These are phyloP conservation scores for Nicotiana tabacum DNA, from an alignment of 257 asterid species.

Conservation along the genomic window DNA sequence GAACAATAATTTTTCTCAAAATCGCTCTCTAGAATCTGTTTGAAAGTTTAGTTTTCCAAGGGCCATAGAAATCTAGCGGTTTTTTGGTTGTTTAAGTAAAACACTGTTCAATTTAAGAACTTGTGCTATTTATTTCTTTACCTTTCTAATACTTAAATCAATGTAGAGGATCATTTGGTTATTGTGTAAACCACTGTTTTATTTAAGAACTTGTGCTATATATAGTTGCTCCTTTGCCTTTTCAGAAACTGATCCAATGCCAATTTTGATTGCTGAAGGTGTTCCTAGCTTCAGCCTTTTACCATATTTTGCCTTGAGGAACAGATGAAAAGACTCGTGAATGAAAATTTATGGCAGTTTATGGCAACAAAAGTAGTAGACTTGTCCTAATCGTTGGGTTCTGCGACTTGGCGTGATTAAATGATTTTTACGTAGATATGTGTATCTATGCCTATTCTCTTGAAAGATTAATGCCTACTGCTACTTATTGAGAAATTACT, in stretches of 20 bases:
- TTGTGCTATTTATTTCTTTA: too few species aligned
- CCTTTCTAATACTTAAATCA: too few species aligned
- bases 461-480: too few species aligned
- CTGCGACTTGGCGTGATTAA: not conserved
- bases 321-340: not conserved
- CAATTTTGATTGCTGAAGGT: not conserved
- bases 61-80: too few species aligned
- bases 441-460: not conserved
- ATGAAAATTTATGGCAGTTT: not conserved
- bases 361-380: not conserved
- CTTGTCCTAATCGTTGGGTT: not conserved
- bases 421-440: not conserved
- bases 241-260: not conserved
- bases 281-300: not conserved
- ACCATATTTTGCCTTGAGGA: conserved; percentile 2
- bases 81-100: too few species aligned
- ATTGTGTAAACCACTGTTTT: too few species aligned
- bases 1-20: not conserved
- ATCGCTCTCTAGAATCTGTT: not conserved
- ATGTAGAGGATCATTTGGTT: not conserved
- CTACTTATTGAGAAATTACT: too few species aligned
- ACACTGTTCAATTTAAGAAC: too few species aligned
- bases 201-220: not conserved
- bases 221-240: not conserved
- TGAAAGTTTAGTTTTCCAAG: not conserved